Base-by-base conservation (phyloP, 208 protist genomes). In the Trypanosoma theileri region DNA sequence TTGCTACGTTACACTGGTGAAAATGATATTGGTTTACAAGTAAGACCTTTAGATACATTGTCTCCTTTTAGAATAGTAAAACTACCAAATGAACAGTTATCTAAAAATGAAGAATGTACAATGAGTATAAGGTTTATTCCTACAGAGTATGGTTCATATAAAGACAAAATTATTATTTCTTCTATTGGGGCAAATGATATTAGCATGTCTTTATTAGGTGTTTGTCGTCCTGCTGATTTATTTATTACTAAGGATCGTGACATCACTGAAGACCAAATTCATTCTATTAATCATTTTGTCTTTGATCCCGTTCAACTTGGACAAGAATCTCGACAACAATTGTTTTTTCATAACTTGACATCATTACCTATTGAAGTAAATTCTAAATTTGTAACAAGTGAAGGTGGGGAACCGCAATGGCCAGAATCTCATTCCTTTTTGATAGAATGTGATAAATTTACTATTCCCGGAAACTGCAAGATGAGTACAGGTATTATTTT, bases 51-150 rank as follows among this genome's bases (percentile, higher is more conserved):
- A 22, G 81, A 81, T 57, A 73, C 84, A 48, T 50, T 85, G 11
- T 90, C 88, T 16, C 72, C 84, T 1, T 93, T 93, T 67, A 77
- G 58, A 7, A 61, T 93, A 31, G 26, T 88, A 24, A 76, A 73
- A 16, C 75, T 73, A 22, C 71, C 82, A 6, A 61, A 72, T 7
- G 44, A 71, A 6, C 61, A 56, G 0, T 55, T 93, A 31, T 65
- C 62, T 41, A 41, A 62, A 10, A 54, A 68, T 22, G 68, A 71
- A 21, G 76, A 84, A 63, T 79, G 78, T 42, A 56, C 68, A 4
- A 41, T 90, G 4, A 56, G 68, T 26, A 26, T 93, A 55, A 70
- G 73, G 21, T 93, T 93, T 76, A 62, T 77, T 3, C 88, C 88
- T 14, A 69, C 52, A 21, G 75, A 85, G 19, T 93, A 89, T 50